Base-by-base conservation (phyloP, 371 early-diverging fungal species). In the Blyttiomyces sp. region DNA sequence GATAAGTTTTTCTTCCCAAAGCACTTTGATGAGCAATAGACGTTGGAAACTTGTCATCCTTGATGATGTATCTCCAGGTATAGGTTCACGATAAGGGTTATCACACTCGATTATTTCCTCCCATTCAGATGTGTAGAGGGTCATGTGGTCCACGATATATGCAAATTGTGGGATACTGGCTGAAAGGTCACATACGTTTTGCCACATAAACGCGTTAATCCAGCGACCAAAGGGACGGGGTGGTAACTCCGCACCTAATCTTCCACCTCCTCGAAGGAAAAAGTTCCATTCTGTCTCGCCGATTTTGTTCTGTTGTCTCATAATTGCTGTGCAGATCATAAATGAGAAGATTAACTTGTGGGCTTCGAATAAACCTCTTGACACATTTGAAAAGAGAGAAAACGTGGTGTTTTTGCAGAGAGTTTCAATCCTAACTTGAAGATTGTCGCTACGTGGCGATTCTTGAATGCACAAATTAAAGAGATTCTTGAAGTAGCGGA, bases 271-370 rank as follows among this genome's bases (percentile, higher is more conserved):
- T 4, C 78, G 66, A 2, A 77, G 59, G 63, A 75, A 77, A 54
- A 69, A 77, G 54, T 72, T 72, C 78, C 76, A 75, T 58, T 71
- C 69, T n/a, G 35, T 49, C 28, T 68, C 68, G 13, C 58, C 54
- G 24, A 77, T 68, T 13, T 61, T 46, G 7, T 56, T 57, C 6
- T 58, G 43, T 53, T 77, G 72, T 27, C 67, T 61, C 54, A 73
- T 51, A 9, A 74, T 71, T 32, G 75, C 67, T 23, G 64, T 58
- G 43, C 72, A 71, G 13, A 77, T 77, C 68, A 73, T 72, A 49
- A 77, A 77, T 16, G 72, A 54, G 52, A 65, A 77, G 19, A 77
- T 73, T 3, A 75, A 50, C 49, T 77, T 77, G 51, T 77, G 78
- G 4, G 66, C 61, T 56, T 77, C 78, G 55, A 77, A 75, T 36